phyloP scores from a whole-genome alignment of 164 flowering plant genomes.

The Tinospora cordifolia region DNA sequence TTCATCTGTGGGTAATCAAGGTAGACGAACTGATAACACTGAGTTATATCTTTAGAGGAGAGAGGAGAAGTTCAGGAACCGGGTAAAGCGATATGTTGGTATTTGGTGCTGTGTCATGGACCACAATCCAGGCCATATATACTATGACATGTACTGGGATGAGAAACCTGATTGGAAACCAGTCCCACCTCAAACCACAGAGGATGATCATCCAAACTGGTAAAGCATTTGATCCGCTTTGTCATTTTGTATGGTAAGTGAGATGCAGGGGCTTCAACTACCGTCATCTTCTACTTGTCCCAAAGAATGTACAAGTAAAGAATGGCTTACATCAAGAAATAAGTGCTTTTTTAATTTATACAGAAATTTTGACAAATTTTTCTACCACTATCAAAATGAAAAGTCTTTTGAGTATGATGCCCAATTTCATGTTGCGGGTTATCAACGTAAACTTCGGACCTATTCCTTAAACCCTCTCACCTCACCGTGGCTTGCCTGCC shows the following conservation, averaged over 20 bases:
- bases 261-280: background rate
- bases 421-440: no score
- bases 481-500: no score
- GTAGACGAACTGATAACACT: background rate
- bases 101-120: constrained; percentile 84
- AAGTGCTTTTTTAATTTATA: constrained; percentile 1
- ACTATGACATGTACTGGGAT: constrained; percentile 98
- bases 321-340: background rate
- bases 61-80: constrained; percentile 68
- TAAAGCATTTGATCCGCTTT: constrained; percentile 19
- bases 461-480: no score
- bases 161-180: constrained; percentile 94
- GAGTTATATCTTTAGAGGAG: constrained; percentile 32
- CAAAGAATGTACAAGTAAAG: background rate
- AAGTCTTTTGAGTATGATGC: no score
- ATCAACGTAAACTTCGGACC: no score
- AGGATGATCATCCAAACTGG: constrained; percentile 75
- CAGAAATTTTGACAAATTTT: background rate
- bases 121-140: constrained; percentile 73
- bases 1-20: background rate
- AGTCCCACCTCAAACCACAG: constrained; percentile 50
- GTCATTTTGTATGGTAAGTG: background rate
- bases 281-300: background rate
- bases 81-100: constrained; percentile 70
- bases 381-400: background rate